These are phyloP conservation scores for Lathyrus tuberosus DNA, from an alignment of 306 rosid species.

Conservation along the genomic window DNA sequence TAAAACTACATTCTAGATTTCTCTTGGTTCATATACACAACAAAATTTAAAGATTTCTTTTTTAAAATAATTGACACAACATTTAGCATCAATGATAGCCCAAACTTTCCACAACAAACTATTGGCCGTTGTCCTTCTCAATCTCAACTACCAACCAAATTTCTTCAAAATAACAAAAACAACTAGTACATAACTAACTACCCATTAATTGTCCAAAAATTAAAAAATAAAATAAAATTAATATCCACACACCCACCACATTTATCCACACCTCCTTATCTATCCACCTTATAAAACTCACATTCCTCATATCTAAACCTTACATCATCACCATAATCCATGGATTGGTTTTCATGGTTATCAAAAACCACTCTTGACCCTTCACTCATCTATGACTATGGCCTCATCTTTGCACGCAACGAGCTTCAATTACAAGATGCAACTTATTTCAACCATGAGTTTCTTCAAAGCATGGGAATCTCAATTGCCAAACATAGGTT, in stretches of 20 bases:
- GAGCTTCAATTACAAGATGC: conserved; percentile 68
- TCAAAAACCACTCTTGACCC: conserved; percentile 76
- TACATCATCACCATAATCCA: conserved; percentile 17
- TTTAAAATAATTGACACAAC: background rate
- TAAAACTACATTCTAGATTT: too few relatives aligned
- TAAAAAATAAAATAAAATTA: conserved; percentile 3
- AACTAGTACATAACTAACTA: background rate
- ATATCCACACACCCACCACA: conserved; percentile 53
- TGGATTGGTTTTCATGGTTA: conserved; percentile 99
- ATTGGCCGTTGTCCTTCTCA: conserved; percentile 46
- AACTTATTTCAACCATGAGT: conserved; percentile 72
- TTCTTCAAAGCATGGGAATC: conserved; percentile 88
- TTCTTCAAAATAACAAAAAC: conserved; percentile 7
- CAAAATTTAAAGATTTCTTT: background rate
- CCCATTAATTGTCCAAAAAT: background rate
- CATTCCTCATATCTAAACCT: conserved; percentile 36
- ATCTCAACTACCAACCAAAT: conserved; percentile 60
- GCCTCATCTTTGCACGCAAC: conserved; percentile 70
- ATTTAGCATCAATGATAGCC: background rate
- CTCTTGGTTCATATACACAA: background rate
- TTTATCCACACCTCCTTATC: conserved; percentile 40
- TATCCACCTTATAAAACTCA: conserved; percentile 33
- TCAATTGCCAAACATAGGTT: conserved; percentile 87
- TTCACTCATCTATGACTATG: conserved; percentile 67
- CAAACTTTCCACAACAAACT: conserved; percentile 33